A percentile compares a stretch with the other conserved stretches of the same genome.
Conservation (phyloP, 2,329 filamentous ascomycete genomes). For the Dryadomyces sulphureus region DNA sequence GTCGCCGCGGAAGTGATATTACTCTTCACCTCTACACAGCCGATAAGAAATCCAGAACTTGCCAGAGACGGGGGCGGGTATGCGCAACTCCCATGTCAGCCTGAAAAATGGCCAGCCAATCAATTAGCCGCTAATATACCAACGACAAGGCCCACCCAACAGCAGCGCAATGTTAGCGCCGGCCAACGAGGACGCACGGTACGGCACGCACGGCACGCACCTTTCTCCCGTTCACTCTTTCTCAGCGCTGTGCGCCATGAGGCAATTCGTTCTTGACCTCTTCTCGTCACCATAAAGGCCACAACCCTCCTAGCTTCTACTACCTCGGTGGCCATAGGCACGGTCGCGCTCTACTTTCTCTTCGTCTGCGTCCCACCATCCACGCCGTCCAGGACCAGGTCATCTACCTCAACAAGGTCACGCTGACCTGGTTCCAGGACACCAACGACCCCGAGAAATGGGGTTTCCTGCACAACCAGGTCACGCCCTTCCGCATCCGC, state of each 20-base stretch:
- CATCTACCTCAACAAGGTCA: constrained; percentile 39
- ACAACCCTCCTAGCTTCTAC: background rate
- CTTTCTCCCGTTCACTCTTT: too few species aligned
- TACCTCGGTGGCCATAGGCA: background rate
- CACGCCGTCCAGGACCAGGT: constrained; percentile 33
- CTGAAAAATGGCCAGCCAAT: background rate
- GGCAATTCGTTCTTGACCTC: background rate
- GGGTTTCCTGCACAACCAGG: constrained; percentile 58
- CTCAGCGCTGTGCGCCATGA: too few species aligned
- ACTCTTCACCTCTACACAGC: too few species aligned
- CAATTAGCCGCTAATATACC: background rate
- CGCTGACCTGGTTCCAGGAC: constrained; percentile 44
- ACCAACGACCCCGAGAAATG: constrained; percentile 51
- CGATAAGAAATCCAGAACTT: too few species aligned
- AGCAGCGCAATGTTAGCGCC: too few species aligned
- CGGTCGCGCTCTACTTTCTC: background rate
- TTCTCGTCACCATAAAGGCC: background rate
- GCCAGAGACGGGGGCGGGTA: too few species aligned
- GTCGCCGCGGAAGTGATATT: too few species aligned
- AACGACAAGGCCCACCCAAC: too few species aligned
- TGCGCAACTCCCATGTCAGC: too few species aligned
- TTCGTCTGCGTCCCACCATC: constrained; percentile 4
- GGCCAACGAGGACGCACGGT: too few species aligned
- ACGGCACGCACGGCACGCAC: too few species aligned
- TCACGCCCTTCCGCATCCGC: constrained; percentile 52